Conservation (phyloP, 306 rosid species). For the Malus sieversii region DNA sequence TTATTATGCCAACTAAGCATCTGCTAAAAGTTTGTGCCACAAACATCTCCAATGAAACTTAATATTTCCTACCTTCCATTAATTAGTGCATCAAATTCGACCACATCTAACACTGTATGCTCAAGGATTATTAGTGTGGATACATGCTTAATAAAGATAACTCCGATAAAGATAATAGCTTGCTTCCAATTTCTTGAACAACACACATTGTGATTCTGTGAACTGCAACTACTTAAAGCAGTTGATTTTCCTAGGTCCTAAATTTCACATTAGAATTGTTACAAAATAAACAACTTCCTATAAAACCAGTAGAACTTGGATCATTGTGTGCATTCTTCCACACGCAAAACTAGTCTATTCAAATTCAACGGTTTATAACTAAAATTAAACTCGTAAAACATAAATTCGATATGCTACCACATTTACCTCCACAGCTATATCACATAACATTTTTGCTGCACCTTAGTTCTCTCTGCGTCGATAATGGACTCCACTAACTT, state of each 20-base stretch:
- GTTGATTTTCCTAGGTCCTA: not conserved
- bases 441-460: not conserved
- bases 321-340: not conserved
- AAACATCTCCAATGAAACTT: not conserved
- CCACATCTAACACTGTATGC: not conserved
- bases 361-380: not conserved
- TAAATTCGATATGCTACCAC: not conserved
- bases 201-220: not conserved
- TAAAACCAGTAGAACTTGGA: not conserved
- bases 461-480: slow-evolving; percentile 38
- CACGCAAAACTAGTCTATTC: not conserved
- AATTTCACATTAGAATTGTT: not conserved
- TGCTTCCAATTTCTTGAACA: not conserved
- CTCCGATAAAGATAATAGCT: not conserved
- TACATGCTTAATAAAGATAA: no score
- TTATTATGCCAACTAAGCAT: no score
- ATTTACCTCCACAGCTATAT: not conserved
- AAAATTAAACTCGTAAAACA: not conserved
- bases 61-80: not conserved
- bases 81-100: not conserved
- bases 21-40: no score
- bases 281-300: not conserved
- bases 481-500: no score
- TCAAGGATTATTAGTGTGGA: not conserved
- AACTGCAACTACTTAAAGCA: not conserved